phyloP scores from a whole-genome alignment of 2,329 filamentous ascomycete genomes.

The Blastomyces silverae region DNA sequence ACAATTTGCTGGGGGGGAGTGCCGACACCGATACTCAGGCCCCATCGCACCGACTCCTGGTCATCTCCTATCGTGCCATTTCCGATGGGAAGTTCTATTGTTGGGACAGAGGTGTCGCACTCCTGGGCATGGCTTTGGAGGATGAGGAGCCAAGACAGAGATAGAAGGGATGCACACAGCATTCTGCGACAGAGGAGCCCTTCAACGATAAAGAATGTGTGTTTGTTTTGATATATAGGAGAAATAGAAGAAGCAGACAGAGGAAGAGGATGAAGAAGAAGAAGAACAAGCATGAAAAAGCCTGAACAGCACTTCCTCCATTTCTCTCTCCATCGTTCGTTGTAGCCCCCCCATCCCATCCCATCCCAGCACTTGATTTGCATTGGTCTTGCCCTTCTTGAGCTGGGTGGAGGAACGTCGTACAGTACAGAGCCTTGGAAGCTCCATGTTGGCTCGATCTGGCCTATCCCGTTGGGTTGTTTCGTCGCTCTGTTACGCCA shows the following conservation, averaged over 20 bases:
- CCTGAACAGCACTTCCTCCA: background rate
- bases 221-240: background rate
- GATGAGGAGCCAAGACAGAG: conserved; percentile 1
- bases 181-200: background rate
- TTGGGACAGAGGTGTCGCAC: conserved; percentile 4
- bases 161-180: background rate
- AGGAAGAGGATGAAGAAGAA: background rate
- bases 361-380: background rate
- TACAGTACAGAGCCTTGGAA: background rate
- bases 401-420: background rate
- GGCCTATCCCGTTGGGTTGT: background rate
- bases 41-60: conserved; percentile 12
- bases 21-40: conserved; percentile 14
- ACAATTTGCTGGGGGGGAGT: conserved; percentile 15
- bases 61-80: conserved; percentile 9
- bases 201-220: background rate
- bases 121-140: conserved; percentile 6
- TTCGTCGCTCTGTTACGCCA: background rate
- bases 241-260: background rate
- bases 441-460: background rate
- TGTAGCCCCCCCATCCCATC: no score
- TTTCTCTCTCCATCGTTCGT: background rate
- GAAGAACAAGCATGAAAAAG: background rate
- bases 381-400: background rate
- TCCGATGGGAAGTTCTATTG: conserved; percentile 14